Conservation (phyloP, 108 stramenopile species). For the Parmales sp. region DNA sequence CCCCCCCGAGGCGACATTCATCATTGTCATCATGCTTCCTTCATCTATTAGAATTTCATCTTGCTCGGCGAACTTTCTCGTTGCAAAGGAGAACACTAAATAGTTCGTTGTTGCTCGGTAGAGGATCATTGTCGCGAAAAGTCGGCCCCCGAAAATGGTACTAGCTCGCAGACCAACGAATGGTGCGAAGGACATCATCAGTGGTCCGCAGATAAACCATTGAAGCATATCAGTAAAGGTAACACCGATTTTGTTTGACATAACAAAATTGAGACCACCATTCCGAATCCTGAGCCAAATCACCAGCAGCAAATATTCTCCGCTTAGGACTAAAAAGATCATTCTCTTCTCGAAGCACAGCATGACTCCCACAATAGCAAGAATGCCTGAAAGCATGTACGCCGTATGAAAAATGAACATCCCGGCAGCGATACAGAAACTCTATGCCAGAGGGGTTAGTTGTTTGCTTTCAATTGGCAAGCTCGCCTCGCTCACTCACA, state of each 20-base stretch:
- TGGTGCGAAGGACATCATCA: not conserved
- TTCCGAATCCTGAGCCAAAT: not conserved
- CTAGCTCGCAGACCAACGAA: not conserved
- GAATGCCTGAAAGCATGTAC: not conserved
- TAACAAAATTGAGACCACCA: not conserved
- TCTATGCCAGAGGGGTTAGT: too few species aligned
- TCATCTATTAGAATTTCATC: not conserved
- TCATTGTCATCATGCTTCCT: not conserved
- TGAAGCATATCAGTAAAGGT: not conserved
- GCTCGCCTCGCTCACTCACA: not conserved
- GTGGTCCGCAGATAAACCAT: not conserved
- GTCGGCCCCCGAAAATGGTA: not conserved
- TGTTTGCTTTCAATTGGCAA: too few species aligned
- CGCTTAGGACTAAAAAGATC: not conserved
- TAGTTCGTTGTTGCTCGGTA: not conserved
- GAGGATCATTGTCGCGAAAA: not conserved
- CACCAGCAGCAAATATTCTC: not conserved
- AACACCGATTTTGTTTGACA: not conserved
- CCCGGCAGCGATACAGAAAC: too few species aligned
- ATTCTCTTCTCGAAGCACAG: not conserved
- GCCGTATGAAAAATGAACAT: not conserved
- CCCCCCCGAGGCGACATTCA: not conserved
- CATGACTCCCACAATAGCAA: not conserved
- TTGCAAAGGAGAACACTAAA: not conserved
- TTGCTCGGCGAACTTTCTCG: not conserved